A percentile compares a stretch with the other conserved stretches of the same genome.
Conservation (phyloP, 495 filamentous ascomycete genomes). For the Viridothelium virens region DNA sequence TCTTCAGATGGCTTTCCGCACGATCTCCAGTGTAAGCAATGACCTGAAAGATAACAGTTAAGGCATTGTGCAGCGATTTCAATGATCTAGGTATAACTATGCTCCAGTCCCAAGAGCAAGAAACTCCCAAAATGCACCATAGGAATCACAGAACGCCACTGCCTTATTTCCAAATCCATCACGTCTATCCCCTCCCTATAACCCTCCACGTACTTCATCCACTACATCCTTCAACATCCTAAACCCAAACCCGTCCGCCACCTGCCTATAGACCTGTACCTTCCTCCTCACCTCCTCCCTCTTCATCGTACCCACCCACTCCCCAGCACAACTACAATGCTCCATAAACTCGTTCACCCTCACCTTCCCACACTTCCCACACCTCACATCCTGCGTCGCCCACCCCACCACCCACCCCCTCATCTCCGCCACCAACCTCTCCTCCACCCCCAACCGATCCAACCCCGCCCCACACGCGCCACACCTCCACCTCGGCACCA, state of each 20-base stretch:
- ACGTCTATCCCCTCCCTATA: neutral
- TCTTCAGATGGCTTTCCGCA: no score
- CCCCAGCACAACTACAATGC: constrained; percentile 86
- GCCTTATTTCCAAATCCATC: neutral
- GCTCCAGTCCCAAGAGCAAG: neutral
- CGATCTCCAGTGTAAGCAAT: no score
- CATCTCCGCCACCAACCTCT: constrained; percentile 68
- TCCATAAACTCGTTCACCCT: constrained; percentile 92
- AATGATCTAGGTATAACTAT: constrained; percentile 8
- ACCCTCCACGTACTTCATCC: constrained; percentile 35
- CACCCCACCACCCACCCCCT: constrained; percentile 69
- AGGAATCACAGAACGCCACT: neutral
- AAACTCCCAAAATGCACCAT: neutral
- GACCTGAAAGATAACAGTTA: no score
- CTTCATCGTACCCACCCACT: constrained; percentile 66
- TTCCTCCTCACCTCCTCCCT: constrained; percentile 58
- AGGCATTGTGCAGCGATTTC: no score
- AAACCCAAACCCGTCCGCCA: constrained; percentile 70
- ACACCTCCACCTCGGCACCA: constrained; percentile 60
- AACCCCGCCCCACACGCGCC: constrained; percentile 67
- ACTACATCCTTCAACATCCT: constrained; percentile 72
- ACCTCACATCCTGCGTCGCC: constrained; percentile 86
- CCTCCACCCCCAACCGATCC: constrained; percentile 70
- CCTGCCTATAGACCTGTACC: constrained; percentile 61
- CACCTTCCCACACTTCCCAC: constrained; percentile 55